Base-by-base conservation (phyloP, 495 filamentous ascomycete genomes). In the Cercophora samala region DNA sequence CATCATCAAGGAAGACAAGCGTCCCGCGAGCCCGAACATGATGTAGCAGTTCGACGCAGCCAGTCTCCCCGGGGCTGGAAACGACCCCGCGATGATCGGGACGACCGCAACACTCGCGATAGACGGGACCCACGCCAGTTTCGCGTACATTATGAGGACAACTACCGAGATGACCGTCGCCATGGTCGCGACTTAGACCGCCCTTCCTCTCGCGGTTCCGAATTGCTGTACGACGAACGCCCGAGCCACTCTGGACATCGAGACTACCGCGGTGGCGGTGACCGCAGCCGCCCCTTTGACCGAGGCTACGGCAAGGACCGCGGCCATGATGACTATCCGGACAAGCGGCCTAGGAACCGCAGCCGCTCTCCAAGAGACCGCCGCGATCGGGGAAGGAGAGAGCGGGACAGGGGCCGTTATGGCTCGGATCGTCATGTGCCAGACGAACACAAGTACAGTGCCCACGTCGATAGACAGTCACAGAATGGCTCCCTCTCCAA, bases 11-110 rank as follows among this genome's bases (percentile, higher is more conserved):
- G 83, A 86, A 87, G 85, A 83, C 80, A 83, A 77, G 21, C 58
- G 21, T 92, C 92, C 85, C 88, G 86, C 84, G 82, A 84, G 83
- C 89, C 88, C 80, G 83, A 89, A 73, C 82, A 86, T 88, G 89
- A 87, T 80, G 86, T 81, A 82, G 88, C 83, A 81, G 86, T 91
- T 75, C 82, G 81, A 77, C 70, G 69, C 4, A 77, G 72, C 68
- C 70, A 70, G 60, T 76, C 76, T 1, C 73, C 76, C 37, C 86
- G 85, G 71, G 87, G 88, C 32, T 87, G 84, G 64, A 93, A 96
- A 78, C 86, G 91, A 72, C 77, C 85, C 68, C 85, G 84, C 73
- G 87, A 90, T 75, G 84, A 86, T 60, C 78, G 77, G 64, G 89
- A 92, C 69, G 83, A 87, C 56, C 80, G 84, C 77, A 80, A 85